Base-by-base conservation (phyloP, 129 eudicot species). In the Flaveria ramosissima region DNA sequence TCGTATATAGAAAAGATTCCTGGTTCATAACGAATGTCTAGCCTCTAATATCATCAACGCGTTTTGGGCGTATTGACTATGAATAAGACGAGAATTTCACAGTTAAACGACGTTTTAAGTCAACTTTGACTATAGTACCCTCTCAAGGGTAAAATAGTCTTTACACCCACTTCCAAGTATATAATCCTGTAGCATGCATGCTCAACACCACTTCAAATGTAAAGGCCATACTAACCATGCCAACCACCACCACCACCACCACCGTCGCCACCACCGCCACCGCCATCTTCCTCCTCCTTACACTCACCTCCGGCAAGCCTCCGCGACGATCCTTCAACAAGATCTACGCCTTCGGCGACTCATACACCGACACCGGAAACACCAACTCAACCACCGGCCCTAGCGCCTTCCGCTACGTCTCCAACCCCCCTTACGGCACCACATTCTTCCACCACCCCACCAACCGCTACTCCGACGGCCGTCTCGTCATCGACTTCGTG, bases 281-380 rank as follows among this genome's bases (percentile, higher is more conserved):
- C 70, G 7, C 46, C 80, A 3, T 56, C 81, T 14, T 21, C 83
- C 46, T 73, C 76, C 1, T 73, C 81, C 53, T 76, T 75, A 21
- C 77, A 56, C 3, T 62, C 61, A 66, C 81, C 7, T 56, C 73
- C 19, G 66, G 81, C 1, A 10, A 77, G 4, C 11, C 74, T 1
- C 69, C 46, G 0, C 62, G 68, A 2, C 78, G 20, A 0, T 81
- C 92, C 4, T 92, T 92, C 83, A 83, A 78, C 6, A 81, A 69
- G 14, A 85, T 90, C 74, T 88, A 83, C 77, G 92, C 96, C 26
- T 90, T 90, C 23, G 98, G 96, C 2, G 97, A 93, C 82, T 90
- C 98, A 13, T 86, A 62, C 84, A 93, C 97, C 1, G 98, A 93
- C 84, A 90, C 98, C 20, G 98, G 98, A 30, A 93, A 93, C 89